Base-by-base conservation (phyloP, 495 filamentous ascomycete species). In the Penicillium salamii region DNA sequence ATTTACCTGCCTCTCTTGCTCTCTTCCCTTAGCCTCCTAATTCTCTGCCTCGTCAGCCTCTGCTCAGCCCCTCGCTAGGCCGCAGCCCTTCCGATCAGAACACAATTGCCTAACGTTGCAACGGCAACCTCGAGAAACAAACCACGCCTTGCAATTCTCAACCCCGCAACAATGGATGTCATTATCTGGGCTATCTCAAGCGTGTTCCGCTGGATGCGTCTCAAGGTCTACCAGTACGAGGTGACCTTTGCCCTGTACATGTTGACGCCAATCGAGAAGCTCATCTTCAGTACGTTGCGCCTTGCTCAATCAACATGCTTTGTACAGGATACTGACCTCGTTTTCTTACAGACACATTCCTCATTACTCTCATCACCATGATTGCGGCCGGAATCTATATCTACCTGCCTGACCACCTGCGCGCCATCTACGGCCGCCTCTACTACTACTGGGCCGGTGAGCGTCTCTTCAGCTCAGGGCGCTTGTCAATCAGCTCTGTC, bases 401-500 rank as follows among this genome's bases (percentile, higher is more conserved):
- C 51, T 98, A 98, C 74, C 87, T 98, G 15, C 93, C 93, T 17
- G 84, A 92, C 51, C 93, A 97, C 67, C 66, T 97, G 58, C 72
- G 81, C 53, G 80, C 82, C 53, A 84, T 98, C 58, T 78, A 86
- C 55, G 78, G 78, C 58, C 85, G 92, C 61, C 81, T 90, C 21
- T 95, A 90, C 83, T 98, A 96, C 74, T 98, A 98, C 78, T 90
- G 89, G 58, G 84, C 81, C 49, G 90, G 90, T 42, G 90, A 91
- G 54, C 67, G 71, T 8, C 61, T 71, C n/a, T 70, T 76, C 52
- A 73, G 72, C 42, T 58, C 69, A 13, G 39, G 50, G 15, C 59
- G 61, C 11, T 53, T 76, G 7, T 55, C 54, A 13, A 61, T 71
- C 42, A 70, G 59, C 37, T 70, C 73, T 0, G 70, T 71, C 2